phyloP scores from a whole-genome alignment of 805 yeast genomes.

The Blastobotrys terrestris region DNA sequence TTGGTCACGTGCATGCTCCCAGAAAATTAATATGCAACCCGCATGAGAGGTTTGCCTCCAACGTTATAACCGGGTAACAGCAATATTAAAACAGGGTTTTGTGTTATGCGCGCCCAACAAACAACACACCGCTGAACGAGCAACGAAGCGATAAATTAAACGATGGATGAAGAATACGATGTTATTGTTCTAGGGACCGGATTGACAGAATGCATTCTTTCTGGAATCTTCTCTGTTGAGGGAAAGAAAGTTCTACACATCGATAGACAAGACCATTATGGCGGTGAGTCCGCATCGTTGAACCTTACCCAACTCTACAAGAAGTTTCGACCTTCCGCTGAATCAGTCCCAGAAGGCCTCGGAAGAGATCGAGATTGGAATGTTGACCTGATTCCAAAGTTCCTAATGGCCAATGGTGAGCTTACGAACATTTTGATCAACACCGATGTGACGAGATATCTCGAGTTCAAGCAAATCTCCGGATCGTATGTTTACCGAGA shows the following conservation, averaged over 20 bases:
- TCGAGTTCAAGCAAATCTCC: slow-evolving; percentile 94
- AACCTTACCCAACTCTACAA: slow-evolving; percentile 50
- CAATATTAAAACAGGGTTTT: neutral
- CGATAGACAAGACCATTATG: slow-evolving; percentile 93
- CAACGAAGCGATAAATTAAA: slow-evolving; percentile 8
- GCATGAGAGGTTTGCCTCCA: neutral
- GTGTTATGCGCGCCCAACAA: neutral
- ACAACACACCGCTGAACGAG: neutral
- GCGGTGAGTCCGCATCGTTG: slow-evolving; percentile 46
- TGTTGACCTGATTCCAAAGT: slow-evolving; percentile 93
- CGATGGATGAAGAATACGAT: slow-evolving; percentile 94
- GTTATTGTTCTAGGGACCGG: slow-evolving; percentile 79
- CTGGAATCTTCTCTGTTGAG: slow-evolving; percentile 93
- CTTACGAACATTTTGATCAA: slow-evolving; percentile 91
- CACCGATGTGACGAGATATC: slow-evolving; percentile 91
- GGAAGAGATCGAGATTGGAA: slow-evolving; percentile 98
- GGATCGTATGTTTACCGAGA: slow-evolving; percentile 90
- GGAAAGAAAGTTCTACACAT: slow-evolving; percentile 96
- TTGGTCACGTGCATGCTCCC: no score
- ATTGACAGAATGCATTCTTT: slow-evolving; percentile 91
- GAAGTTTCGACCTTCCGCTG: slow-evolving; percentile 80
- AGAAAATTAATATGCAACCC: no score
- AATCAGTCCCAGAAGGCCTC: slow-evolving; percentile 53
- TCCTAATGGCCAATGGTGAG: slow-evolving; percentile 96
- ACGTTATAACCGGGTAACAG: neutral